Base-by-base conservation (phyloP, 2,329 filamentous ascomycete genomes). In the Simplicillium sp. region DNA sequence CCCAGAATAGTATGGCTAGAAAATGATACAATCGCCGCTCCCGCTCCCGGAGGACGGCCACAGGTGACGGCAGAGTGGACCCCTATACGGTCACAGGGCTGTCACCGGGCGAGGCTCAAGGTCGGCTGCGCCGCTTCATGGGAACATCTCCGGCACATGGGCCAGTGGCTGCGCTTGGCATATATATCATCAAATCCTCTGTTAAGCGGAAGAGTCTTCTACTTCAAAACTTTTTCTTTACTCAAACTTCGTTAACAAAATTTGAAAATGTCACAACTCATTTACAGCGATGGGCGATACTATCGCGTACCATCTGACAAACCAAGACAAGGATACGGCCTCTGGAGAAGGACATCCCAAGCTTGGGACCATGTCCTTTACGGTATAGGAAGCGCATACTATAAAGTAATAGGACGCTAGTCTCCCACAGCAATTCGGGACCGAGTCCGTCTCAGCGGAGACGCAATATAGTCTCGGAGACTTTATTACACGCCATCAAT, bases 281-380 rank as follows among this genome's bases (percentile, higher is more conserved):
- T 17, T 14, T 36, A 36, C 34, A 12, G 14, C 34, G 6, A 36
- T 36, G 34, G 34, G 16, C 13, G 15, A 36, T 16, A 36, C 12
- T 36, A 36, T 16, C 34, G 34, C 14, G 45, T 25, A 33, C 48
- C 42, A 28, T 37, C 11, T 36, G 15, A 12, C 34, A 12, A 12
- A n/a, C 3, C 43, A 12, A 39, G 42, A 12, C 40, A 43, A 13
- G 43, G 42, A 20, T 44, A 46, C 39, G 47, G 50, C 32, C 39
- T 61, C 29, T 56, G 55, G 51, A 53, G 53, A 39, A 57, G 51
- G 46, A 61, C 58, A n/a, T 53, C 59, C 45, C 53, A 61, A 42
- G 37, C 58, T 16, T 66, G 63, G 62, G 62, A 65, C 16, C 51
- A 53, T 9, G 54, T 67, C n/a, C 54, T 64, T 31, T 59, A 63